Evolutionary conservation across 2,329 filamentous ascomycete species (phyloP), one percentile per base, ranked within the genome.

Genomic region (Neofusicoccum umdonicola): DNA sequence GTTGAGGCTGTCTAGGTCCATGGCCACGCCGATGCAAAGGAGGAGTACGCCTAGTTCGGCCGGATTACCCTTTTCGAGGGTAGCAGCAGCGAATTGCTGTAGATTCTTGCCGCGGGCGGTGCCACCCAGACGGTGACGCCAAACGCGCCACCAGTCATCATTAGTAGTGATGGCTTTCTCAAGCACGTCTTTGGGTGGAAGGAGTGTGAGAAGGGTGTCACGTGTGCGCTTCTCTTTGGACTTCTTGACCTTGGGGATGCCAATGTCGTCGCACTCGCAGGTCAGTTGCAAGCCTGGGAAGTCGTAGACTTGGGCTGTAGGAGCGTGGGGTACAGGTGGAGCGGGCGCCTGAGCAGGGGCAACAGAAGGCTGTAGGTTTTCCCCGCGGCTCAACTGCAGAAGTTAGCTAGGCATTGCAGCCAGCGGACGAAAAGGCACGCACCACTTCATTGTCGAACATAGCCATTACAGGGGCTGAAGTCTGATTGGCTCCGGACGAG

Each of bases 41-140:
- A 79, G 66, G 70, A 75, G 71, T 44, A 72, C 66, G 65, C 73
- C 72, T 68, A 81, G 68, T 73, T 77, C 67, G 71, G 78, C 63
- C 69, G 70, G 74, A 64, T 54, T 82, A 69, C 64, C 82, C 66
- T 72, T 82, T 70, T 66, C 79, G 71, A 69, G 80, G 75, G 66
- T 84, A 74, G 69, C 78, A 65, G 63, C 81, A 70, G 73, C 81
- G 79, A 67, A 85, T 17, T 76, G 69, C 22, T 73, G 34, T 68
- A 73, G 75, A 67, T 66, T 79, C 69, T 66, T 75, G 71, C 71
- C 71, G 35, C 75, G 72, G 15, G 75, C 73, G 12, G 81, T 79
- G 11, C 78, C 80, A 62, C 75, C 31, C 50, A 76, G 76, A 64
- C 80, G 80, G 63, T 74, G 72, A 37, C 77, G 74, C 73, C 77